phyloP scores from a whole-genome alignment of 2,329 filamentous ascomycete genomes.

The Fusarium napiforme region DNA sequence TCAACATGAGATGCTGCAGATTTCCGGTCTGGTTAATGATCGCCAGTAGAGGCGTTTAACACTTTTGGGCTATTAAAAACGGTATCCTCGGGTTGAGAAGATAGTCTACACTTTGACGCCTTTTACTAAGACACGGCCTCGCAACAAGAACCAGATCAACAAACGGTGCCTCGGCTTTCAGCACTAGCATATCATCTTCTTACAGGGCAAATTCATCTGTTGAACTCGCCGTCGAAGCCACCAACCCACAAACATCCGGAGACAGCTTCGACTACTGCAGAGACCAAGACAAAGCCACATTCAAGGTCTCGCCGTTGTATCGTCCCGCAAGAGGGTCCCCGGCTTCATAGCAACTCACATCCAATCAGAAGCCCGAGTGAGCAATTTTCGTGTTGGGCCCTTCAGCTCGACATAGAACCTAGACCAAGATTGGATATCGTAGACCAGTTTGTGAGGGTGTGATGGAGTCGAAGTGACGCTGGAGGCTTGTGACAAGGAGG shows the following conservation, averaged over 20 bases:
- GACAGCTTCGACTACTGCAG: not conserved
- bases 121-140: slow-evolving; percentile 1
- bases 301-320: slow-evolving; percentile 18
- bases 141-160: not conserved
- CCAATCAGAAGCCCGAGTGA: not conserved
- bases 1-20: slow-evolving; percentile 9
- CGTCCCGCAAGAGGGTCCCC: not conserved
- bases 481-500: slow-evolving; percentile 24
- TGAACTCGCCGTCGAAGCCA: slow-evolving; percentile 14
- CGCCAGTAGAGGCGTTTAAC: slow-evolving; percentile 12
- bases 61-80: slow-evolving; percentile 9
- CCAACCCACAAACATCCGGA: not conserved
- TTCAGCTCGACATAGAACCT: slow-evolving; percentile 1
- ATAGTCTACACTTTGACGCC: slow-evolving; percentile 9
- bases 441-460: slow-evolving; percentile 22
- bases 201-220: not conserved
- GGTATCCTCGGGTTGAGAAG: not conserved
- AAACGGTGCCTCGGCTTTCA: not conserved
- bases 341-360: not conserved
- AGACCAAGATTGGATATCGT: slow-evolving; percentile 19
- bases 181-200: not conserved
- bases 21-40: slow-evolving; percentile 16
- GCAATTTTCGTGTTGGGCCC: not conserved
- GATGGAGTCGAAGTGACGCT: slow-evolving; percentile 23
- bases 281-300: slow-evolving; percentile 29